Evolutionary conservation across 306 rosid species (phyloP).

Genomic region (Pyrus pyrifolia): DNA sequence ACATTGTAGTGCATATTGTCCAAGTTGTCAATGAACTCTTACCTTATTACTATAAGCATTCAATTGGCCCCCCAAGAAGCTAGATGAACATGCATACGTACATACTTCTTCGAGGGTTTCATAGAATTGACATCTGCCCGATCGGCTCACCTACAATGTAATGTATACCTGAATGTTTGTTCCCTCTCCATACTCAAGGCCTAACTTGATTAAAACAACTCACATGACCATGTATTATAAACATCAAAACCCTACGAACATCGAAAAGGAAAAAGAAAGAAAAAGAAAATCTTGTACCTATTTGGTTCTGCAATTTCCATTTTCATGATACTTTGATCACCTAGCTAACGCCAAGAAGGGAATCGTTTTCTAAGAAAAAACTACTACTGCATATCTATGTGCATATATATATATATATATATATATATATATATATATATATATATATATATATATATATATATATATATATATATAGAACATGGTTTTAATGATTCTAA

Average conservation of each 20-base stretch:
- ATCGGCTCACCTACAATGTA: slow-evolving; percentile 20
- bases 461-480: background rate
- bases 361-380: background rate
- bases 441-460: no score
- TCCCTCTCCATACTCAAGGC: slow-evolving; percentile 49
- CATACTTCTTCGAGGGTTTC: slow-evolving; percentile 1
- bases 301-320: slow-evolving; percentile 4
- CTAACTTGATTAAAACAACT: slow-evolving; percentile 55
- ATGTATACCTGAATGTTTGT: slow-evolving; percentile 68
- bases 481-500: background rate
- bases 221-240: slow-evolving; percentile 33
- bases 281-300: background rate
- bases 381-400: background rate
- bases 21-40: background rate
- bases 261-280: background rate
- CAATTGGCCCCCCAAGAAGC: background rate
- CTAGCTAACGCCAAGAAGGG: background rate
- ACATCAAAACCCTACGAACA: background rate
- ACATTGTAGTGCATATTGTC: background rate
- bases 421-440: no score
- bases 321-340: background rate
- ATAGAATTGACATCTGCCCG: slow-evolving; percentile 62
- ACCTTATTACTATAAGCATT: background rate
- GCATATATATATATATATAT: no score
- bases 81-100: background rate